A percentile compares a stretch with the other conserved stretches of the same genome.
Evolutionary conservation across 352 stramenopile species (phyloP).

Genomic region (Pythium biforme): DNA sequence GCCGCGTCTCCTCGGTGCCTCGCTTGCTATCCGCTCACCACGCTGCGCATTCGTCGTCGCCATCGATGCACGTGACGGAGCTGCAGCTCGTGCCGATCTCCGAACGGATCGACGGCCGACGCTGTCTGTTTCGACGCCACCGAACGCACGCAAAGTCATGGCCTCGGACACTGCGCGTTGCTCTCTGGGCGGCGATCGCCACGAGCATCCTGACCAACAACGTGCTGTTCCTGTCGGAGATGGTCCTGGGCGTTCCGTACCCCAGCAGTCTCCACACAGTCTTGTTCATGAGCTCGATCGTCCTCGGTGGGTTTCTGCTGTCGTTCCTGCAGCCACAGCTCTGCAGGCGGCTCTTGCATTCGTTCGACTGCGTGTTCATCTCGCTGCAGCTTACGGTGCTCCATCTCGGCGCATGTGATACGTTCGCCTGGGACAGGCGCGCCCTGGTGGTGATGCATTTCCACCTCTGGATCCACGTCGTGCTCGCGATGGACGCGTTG

Average conservation of each 20-base stretch:
- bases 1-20: neutral
- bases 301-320: neutral
- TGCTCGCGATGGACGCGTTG: conserved; percentile 26
- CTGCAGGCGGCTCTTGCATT: conserved; percentile 20
- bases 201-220: neutral
- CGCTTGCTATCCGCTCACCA: neutral
- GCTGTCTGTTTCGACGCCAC: neutral
- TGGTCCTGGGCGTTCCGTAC: neutral
- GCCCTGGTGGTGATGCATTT: conserved; percentile 12
- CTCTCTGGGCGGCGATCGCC: neutral
- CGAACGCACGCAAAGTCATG: neutral
- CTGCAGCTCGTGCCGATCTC: conserved; percentile 3
- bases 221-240: neutral
- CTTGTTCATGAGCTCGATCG: neutral
- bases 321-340: conserved; percentile 24
- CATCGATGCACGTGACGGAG: neutral
- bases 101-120: neutral
- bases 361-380: conserved; percentile 36
- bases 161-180: neutral
- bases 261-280: neutral
- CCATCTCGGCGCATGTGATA: conserved; percentile 25
- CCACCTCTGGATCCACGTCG: conserved; percentile 27
- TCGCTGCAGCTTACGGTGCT: conserved; percentile 30
- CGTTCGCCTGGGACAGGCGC: conserved; percentile 27
- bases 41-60: neutral